Conservation (phyloP, 257 asterid genomes). For the Solanum chilense region DNA sequence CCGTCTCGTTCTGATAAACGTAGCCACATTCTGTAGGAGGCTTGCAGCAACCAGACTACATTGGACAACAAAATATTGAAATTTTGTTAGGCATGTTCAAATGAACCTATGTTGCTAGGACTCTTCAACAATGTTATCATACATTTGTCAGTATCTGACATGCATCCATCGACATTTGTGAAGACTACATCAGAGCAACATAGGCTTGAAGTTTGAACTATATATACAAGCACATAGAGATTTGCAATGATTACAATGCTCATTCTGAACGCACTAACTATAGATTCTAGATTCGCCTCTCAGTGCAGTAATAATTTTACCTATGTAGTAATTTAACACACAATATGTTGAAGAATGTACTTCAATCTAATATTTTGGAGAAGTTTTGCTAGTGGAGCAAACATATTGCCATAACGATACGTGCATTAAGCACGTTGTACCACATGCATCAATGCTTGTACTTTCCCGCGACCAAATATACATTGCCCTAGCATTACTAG, state of each 20-base stretch:
- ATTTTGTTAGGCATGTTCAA: neutral
- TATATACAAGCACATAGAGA: neutral
- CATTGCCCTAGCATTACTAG: neutral
- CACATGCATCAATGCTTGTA: neutral
- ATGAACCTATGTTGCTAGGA: neutral
- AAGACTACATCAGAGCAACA: neutral
- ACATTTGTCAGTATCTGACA: neutral
- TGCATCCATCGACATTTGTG: neutral
- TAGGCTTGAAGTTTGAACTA: neutral
- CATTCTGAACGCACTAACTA: neutral
- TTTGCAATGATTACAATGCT: neutral
- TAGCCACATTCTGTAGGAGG: slow-evolving; percentile 78
- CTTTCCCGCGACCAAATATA: neutral
- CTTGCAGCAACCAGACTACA: slow-evolving; percentile 93
- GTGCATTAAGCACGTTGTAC: neutral
- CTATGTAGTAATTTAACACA: neutral
- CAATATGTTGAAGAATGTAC: neutral
- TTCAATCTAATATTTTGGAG: neutral
- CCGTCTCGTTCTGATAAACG: slow-evolving; percentile 50
- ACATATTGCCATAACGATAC: neutral
- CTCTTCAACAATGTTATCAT: neutral
- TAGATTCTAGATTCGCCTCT: neutral
- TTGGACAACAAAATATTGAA: neutral
- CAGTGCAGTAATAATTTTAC: neutral
- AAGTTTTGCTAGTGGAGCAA: neutral